Conservation (phyloP, 345 rosid species). For the Salix suchowensis region DNA sequence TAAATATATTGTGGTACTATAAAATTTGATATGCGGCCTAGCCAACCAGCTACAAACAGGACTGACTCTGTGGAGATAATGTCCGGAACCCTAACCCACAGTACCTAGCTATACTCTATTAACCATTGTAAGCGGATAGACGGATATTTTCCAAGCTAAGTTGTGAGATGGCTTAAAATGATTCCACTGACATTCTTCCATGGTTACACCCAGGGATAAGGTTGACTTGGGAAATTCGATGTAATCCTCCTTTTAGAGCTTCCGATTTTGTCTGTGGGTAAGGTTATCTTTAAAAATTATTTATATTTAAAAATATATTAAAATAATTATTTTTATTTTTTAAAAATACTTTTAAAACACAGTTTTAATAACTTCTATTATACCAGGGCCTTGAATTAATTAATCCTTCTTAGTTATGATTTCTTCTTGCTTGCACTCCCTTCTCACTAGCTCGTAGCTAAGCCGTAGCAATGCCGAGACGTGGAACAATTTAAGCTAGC, state of each 20-base stretch:
- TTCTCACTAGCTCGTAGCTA: neutral
- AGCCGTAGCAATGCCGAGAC: neutral
- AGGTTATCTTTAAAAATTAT: no score
- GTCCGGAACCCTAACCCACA: neutral
- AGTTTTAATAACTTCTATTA: no score
- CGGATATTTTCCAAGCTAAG: neutral
- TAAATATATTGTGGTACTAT: neutral
- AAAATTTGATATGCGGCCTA: neutral
- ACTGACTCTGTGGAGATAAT: neutral
- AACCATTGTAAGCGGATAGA: neutral
- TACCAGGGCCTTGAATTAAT: no score
- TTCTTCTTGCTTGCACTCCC: neutral
- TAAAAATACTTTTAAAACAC: no score
- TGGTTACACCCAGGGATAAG: neutral
- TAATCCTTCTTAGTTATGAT: neutral
- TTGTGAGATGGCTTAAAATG: neutral
- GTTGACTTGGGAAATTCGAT: neutral
- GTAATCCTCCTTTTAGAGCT: neutral
- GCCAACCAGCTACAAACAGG: neutral
- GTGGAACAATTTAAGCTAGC: neutral
- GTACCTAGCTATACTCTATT: neutral
- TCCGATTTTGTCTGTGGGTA: neutral
- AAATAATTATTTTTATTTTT: no score
- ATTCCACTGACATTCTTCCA: neutral
- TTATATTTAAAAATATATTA: no score